A percentile compares a stretch with the other conserved stretches of the same genome.
Evolutionary conservation across 352 stramenopile species (phyloP).

Genomic region (Thalassiosira mediterranea): DNA sequence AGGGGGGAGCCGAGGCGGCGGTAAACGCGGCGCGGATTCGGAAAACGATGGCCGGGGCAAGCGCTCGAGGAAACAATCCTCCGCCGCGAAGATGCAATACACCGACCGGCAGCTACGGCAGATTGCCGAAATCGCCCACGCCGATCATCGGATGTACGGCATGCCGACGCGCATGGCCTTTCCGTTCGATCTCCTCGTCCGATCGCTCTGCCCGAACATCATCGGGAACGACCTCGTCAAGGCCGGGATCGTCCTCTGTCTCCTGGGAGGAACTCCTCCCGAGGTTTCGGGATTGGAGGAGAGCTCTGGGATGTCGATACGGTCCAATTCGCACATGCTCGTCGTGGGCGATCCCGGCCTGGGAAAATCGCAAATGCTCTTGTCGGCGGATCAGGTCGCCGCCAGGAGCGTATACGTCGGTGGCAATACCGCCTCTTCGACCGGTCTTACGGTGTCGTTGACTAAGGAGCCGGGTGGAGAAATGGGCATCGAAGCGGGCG

Average conservation of each 20-base stretch:
- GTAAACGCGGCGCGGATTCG: slow-evolving; percentile 19
- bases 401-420: slow-evolving; percentile 95
- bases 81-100: slow-evolving; percentile 67
- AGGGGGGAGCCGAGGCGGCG: slow-evolving; percentile 48
- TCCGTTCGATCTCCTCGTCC: slow-evolving; percentile 92
- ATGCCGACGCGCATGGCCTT: slow-evolving; percentile 84
- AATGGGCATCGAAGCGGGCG: slow-evolving; percentile 91
- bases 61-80: slow-evolving; percentile 25
- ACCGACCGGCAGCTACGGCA: slow-evolving; percentile 90
- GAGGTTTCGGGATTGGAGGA: slow-evolving; percentile 45
- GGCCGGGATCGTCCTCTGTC: slow-evolving; percentile 91
- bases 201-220: slow-evolving; percentile 94
- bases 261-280: slow-evolving; percentile 91
- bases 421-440: slow-evolving; percentile 95
- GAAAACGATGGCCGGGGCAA: slow-evolving; percentile 34
- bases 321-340: slow-evolving; percentile 94
- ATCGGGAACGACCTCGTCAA: slow-evolving; percentile 98
- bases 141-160: slow-evolving; percentile 84
- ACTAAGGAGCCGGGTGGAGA: slow-evolving; percentile 92
- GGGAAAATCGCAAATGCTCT: slow-evolving; percentile 95
- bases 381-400: slow-evolving; percentile 89
- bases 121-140: slow-evolving; percentile 89
- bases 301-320: slow-evolving; percentile 70
- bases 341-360: slow-evolving; percentile 94
- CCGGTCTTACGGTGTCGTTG: slow-evolving; percentile 95